Evolutionary conservation across 129 eudicot genomes (phyloP).

Genomic region (Apium graveolens): DNA sequence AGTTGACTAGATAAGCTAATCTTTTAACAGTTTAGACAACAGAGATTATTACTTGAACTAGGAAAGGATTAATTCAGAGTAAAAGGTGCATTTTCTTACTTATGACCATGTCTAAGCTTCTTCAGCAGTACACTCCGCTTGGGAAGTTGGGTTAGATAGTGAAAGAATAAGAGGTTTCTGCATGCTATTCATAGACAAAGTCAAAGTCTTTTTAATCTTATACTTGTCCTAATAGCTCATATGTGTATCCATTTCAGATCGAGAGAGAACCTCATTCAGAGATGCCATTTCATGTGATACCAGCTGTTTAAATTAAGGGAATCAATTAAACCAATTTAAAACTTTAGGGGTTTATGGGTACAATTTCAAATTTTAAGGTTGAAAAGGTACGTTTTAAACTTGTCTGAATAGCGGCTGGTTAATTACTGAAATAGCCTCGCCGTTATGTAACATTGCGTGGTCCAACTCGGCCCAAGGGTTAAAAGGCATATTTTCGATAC

Average conservation of each 20-base stretch:
- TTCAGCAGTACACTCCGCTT: constrained; percentile 97
- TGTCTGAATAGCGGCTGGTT: too few relatives aligned
- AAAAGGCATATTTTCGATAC: too few relatives aligned
- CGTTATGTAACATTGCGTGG: too few relatives aligned
- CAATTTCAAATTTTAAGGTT: too few relatives aligned
- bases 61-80: background rate
- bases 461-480: too few relatives aligned
- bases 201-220: background rate
- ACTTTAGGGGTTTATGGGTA: too few relatives aligned
- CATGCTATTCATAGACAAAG: constrained; percentile 7
- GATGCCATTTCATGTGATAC: constrained; percentile 89
- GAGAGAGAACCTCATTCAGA: constrained; percentile 59
- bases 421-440: too few relatives aligned
- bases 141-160: constrained; percentile 94
- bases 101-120: constrained; percentile 94
- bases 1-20: background rate
- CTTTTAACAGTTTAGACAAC: too few relatives aligned
- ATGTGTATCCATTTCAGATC: background rate
- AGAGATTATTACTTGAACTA: background rate
- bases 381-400: too few relatives aligned
- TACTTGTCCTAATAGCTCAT: background rate
- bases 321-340: too few relatives aligned
- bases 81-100: constrained; percentile 31
- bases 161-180: constrained; percentile 96
- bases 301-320: too few relatives aligned